phyloP scores from a whole-genome alignment of 345 rosid species.

The Populus deltoides region DNA sequence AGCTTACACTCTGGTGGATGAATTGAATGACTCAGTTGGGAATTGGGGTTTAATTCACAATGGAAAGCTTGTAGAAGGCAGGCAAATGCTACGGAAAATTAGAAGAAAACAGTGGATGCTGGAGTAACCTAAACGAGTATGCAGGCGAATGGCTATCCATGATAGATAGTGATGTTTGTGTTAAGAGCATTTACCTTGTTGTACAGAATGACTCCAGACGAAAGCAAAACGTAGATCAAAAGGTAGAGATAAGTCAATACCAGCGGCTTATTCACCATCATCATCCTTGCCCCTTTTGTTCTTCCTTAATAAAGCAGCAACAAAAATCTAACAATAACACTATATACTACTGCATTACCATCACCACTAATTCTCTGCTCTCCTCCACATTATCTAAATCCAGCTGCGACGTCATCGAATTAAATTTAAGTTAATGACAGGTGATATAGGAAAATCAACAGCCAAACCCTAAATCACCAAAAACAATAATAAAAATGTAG shows the following conservation, averaged over 20 bases:
- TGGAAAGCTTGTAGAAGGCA: background rate
- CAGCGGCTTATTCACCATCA: slow-evolving; percentile 72
- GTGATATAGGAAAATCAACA: background rate
- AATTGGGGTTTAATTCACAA: background rate
- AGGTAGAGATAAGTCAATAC: slow-evolving; percentile 81
- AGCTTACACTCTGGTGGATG: background rate
- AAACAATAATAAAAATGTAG: background rate
- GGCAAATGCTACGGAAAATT: background rate
- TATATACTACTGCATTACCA: background rate
- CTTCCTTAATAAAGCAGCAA: slow-evolving; percentile 6
- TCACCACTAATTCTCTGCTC: background rate
- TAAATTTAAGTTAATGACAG: background rate
- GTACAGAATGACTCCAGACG: slow-evolving; percentile 89
- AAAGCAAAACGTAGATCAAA: slow-evolving; percentile 74
- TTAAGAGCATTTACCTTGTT: slow-evolving; percentile 60
- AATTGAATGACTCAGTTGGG: background rate
- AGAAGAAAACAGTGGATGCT: background rate
- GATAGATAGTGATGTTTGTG: background rate
- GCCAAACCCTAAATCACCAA: background rate
- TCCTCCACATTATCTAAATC: background rate
- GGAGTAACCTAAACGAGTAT: background rate
- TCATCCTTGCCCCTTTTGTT: slow-evolving; percentile 30
- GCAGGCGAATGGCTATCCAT: background rate
- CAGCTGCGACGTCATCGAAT: background rate
- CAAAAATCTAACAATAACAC: background rate